Evolutionary conservation across 2,329 filamentous ascomycete genomes (phyloP).

Genomic region (Clonostachys sp.): DNA sequence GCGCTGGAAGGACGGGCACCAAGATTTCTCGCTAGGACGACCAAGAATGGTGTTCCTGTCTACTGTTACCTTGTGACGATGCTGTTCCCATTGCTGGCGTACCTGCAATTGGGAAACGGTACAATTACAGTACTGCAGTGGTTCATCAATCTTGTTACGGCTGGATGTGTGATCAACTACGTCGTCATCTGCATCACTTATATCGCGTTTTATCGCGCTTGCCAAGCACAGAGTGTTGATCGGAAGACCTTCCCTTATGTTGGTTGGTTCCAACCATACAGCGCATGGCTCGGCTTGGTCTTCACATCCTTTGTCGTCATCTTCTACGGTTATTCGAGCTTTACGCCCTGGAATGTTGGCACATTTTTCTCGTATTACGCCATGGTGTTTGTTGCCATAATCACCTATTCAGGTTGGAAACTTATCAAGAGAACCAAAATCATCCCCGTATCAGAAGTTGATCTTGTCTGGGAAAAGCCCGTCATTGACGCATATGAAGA

Average conservation of each 20-base stretch:
- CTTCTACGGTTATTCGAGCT: too few relatives aligned
- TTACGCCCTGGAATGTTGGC: slow-evolving; percentile 33
- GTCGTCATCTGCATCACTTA: slow-evolving; percentile 1
- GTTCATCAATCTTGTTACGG: slow-evolving; percentile 8
- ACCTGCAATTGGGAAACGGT: background rate
- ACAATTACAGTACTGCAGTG: background rate
- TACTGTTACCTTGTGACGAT: background rate
- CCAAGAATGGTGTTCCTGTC: background rate
- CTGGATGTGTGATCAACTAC: background rate
- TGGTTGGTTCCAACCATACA: too few relatives aligned
- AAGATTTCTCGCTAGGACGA: background rate
- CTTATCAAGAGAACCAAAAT: slow-evolving; percentile 53
- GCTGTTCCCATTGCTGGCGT: background rate
- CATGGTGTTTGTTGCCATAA: slow-evolving; percentile 48
- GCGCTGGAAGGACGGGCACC: slow-evolving; percentile 4
- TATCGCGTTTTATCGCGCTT: slow-evolving; percentile 1
- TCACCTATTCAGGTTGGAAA: slow-evolving; percentile 59
- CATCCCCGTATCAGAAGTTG: slow-evolving; percentile 46
- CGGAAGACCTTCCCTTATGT: background rate
- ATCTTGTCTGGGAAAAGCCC: slow-evolving; percentile 57
- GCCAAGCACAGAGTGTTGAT: slow-evolving; percentile 1
- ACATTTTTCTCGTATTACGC: slow-evolving; percentile 51
- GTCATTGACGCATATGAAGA: slow-evolving; percentile 54
- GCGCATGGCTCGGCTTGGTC: too few relatives aligned
- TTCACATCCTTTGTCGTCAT: too few relatives aligned